These are phyloP conservation scores for Cryoendolithus antarcticus DNA, from an alignment of 2,329 filamentous ascomycete genomes.

Conservation along the genomic window DNA sequence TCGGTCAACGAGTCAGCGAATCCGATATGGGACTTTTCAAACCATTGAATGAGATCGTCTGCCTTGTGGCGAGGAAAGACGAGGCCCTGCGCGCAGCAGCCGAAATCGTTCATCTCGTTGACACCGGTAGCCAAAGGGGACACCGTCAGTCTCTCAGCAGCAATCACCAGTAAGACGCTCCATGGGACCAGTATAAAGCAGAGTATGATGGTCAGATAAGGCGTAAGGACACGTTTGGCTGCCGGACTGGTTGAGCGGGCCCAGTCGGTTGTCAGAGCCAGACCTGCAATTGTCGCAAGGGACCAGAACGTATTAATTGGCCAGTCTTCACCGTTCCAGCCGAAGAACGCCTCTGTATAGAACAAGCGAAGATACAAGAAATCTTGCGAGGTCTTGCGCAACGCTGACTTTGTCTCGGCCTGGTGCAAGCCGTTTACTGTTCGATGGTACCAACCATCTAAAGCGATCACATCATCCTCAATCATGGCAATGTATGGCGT, in stretches of 20 bases:
- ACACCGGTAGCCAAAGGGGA: conserved; percentile 26
- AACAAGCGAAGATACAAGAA: conserved; percentile 36
- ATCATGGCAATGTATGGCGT: conserved; percentile 32
- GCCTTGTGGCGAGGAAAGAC: conserved; percentile 28
- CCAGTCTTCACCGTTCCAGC: conserved; percentile 35
- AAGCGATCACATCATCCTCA: conserved; percentile 36
- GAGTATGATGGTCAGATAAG: conserved; percentile 16
- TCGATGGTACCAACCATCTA: conserved; percentile 36
- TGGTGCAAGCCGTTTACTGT: conserved; percentile 25
- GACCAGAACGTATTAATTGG: conserved; percentile 25
- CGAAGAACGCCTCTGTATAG: conserved; percentile 33
- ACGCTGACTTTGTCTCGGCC: conserved; percentile 9
- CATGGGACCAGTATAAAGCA: conserved; percentile 19
- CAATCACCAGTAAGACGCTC: conserved; percentile 28
- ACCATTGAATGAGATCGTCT: conserved; percentile 19
- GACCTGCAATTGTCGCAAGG: conserved; percentile 8
- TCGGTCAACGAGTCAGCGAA: conserved; percentile 31
- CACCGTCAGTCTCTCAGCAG: conserved; percentile 28
- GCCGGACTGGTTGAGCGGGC: background rate
- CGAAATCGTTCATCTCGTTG: conserved; percentile 29
- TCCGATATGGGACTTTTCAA: conserved; percentile 19
- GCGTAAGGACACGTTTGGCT: conserved; percentile 8
- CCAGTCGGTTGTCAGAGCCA: background rate
- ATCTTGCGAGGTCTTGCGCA: conserved; percentile 1
- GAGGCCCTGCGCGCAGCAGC: conserved; percentile 34